phyloP scores from a whole-genome alignment of 1,139 yeast species.

The Blastobotrys illinoisensis region DNA sequence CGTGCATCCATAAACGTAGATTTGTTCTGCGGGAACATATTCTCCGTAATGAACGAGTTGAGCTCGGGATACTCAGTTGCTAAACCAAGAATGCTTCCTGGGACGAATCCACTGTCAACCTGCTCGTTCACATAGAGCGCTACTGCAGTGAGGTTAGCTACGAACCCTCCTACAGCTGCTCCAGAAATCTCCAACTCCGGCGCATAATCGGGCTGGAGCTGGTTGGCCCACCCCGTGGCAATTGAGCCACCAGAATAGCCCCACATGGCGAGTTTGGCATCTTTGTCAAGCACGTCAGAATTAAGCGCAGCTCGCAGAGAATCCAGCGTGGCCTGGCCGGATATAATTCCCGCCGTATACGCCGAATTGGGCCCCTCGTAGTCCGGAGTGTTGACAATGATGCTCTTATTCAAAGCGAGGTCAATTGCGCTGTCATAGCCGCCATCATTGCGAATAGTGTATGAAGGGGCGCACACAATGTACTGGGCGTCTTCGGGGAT shows the following conservation, averaged over 20 bases:
- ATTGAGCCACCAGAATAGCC: conserved; percentile 33
- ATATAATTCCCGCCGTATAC: conserved; percentile 20
- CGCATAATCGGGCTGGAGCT: conserved; percentile 27
- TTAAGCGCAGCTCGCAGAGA: conserved; percentile 19
- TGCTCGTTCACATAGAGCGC: conserved; percentile 18
- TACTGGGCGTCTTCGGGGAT: conserved; percentile 27
- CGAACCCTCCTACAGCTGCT: conserved; percentile 27
- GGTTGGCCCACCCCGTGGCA: conserved; percentile 32
- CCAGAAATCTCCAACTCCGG: conserved; percentile 27
- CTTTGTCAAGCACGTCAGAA: conserved; percentile 11
- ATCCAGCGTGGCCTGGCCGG: conserved; percentile 23
- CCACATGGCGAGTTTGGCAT: conserved; percentile 20
- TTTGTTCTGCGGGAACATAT: conserved; percentile 10
- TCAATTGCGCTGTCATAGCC: not conserved
- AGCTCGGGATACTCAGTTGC: conserved; percentile 27
- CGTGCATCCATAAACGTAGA: conserved; percentile 12
- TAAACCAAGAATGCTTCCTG: conserved; percentile 29
- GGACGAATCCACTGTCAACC: conserved; percentile 26
- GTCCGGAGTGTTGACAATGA: conserved; percentile 20
- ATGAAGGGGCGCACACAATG: conserved; percentile 30
- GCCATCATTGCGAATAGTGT: conserved; percentile 12
- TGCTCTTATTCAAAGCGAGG: conserved; percentile 15
- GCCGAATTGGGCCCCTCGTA: conserved; percentile 21
- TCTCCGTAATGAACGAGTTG: conserved; percentile 11
- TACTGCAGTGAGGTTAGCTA: conserved; percentile 22